phyloP scores from a whole-genome alignment of 2,329 filamentous ascomycete genomes.

The Claviceps purpurea region DNA sequence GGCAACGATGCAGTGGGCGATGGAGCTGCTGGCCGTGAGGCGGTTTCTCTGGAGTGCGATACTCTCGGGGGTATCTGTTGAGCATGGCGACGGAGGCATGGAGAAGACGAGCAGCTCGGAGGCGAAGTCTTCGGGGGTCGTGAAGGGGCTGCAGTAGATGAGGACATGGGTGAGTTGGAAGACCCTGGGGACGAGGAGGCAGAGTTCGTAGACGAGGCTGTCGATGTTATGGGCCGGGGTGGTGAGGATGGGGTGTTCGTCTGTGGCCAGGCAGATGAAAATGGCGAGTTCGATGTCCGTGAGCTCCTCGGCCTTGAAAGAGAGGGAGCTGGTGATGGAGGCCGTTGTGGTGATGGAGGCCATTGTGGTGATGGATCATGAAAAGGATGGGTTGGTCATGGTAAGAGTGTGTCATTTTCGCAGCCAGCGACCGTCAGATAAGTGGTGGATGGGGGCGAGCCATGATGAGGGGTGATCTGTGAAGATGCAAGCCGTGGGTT shows the following conservation, averaged over 20 bases:
- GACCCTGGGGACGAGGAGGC: slow-evolving; percentile 53
- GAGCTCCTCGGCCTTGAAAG: slow-evolving; percentile 59
- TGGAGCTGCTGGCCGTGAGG: slow-evolving; percentile 21
- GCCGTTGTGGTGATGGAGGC: not conserved
- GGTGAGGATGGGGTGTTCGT: slow-evolving; percentile 82
- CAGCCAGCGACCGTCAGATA: too few relatives aligned
- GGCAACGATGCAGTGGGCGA: slow-evolving; percentile 74
- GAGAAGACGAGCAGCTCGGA: slow-evolving; percentile 44
- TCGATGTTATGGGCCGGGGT: slow-evolving; percentile 49
- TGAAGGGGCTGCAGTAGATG: slow-evolving; percentile 58
- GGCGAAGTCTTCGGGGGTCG: slow-evolving; percentile 70
- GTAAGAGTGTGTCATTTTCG: too few relatives aligned
- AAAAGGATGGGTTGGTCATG: not conserved
- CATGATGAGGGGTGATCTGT: too few relatives aligned
- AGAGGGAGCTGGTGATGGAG: slow-evolving; percentile 25
- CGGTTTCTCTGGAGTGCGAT: too few relatives aligned
- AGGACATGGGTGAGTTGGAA: slow-evolving; percentile 61
- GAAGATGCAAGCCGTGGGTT: too few relatives aligned
- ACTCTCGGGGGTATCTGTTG: slow-evolving; percentile 8
- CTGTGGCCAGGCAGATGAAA: slow-evolving; percentile 65
- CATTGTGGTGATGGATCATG: not conserved
- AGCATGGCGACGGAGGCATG: slow-evolving; percentile 7
- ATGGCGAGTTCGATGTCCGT: slow-evolving; percentile 81
- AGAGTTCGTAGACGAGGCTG: slow-evolving; percentile 60
- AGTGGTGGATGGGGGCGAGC: too few relatives aligned